Base-by-base conservation (phyloP, 371 early-diverging fungal species). In the Mucor ambiguus region DNA sequence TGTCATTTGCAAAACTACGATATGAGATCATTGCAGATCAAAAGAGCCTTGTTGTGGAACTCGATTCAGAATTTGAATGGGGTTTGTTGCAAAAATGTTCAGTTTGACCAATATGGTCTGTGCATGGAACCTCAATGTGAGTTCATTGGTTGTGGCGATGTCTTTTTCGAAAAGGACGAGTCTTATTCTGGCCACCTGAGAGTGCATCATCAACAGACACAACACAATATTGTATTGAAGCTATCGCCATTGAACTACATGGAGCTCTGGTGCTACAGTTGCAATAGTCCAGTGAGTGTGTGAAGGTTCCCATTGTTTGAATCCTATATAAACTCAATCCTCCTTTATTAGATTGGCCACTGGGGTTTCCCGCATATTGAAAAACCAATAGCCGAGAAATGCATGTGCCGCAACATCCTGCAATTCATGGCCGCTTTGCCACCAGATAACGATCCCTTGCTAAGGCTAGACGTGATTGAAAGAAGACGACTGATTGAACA, bases 221-320 rank as follows among this genome's bases (percentile, higher is more conserved):
- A 38, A 2, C 58, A 64, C 26, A 64, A 46, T 46, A 29, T 67
- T 14, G 30, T 61, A 14, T 6, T 67, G 16, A 67, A 61, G 14
- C n/a, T 67, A 44, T 67, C 67, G 24, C 28, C 61, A 0, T 8
- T 67, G 4, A 35, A 67, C 35, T 67, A 55, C 18, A 67, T 67
- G 61, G 67, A 67, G n/a, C 14, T 67, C 9, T 67, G 61, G 61
- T 67, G 67, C 30, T 43, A 61, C 44, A 20, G 56, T 14, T 67
- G 61, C 37, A 32, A 33, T 35, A 12, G 59, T 52, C 38, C 55
- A 7, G 55, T 67, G 30, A 60, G 56, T 54, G 24, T 26, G 12
- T 11, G 1, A 9, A 33, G 7, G 33, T 2, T 30, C 7, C 30
- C 30, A 30, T 30, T 1, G 9, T 33, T 10, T 9, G 3, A 5